Evolutionary conservation across 768 basidiomycete genomes (phyloP).

Genomic region (Leccinum subtestaceum): DNA sequence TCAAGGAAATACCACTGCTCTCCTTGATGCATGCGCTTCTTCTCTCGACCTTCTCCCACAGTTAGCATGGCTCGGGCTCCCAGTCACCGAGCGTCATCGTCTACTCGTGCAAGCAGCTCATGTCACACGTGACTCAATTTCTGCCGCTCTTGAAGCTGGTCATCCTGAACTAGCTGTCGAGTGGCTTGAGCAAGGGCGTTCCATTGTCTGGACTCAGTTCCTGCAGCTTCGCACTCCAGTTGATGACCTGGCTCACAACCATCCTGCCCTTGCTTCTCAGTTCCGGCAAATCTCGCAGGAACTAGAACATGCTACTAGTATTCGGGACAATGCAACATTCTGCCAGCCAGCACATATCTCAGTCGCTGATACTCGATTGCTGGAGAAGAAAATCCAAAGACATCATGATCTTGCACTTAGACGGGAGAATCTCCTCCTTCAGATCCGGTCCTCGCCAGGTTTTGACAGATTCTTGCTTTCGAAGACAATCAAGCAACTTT

Average conservation of each 20-base stretch:
- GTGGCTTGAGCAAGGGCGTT: not conserved
- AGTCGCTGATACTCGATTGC: not conserved
- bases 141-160: not conserved
- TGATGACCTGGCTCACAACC: not conserved
- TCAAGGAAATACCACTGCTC: not conserved
- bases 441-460: not conserved
- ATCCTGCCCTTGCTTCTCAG: not conserved
- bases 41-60: not conserved
- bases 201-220: not conserved
- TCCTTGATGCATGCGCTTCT: not conserved
- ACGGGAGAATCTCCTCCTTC: not conserved
- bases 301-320: not conserved
- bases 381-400: not conserved
- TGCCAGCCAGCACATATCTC: not conserved
- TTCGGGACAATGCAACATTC: not conserved
- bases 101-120: not conserved
- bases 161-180: not conserved
- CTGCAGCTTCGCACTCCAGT: not conserved
- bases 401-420: not conserved
- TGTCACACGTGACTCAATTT: not conserved
- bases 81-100: not conserved
- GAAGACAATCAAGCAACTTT: not conserved
- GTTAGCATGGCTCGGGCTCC: not conserved
- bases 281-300: not conserved
- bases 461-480: not conserved